These are phyloP conservation scores for Termitomyces eurrhizus DNA, from an alignment of 768 basidiomycete genomes.

Conservation along the genomic window DNA sequence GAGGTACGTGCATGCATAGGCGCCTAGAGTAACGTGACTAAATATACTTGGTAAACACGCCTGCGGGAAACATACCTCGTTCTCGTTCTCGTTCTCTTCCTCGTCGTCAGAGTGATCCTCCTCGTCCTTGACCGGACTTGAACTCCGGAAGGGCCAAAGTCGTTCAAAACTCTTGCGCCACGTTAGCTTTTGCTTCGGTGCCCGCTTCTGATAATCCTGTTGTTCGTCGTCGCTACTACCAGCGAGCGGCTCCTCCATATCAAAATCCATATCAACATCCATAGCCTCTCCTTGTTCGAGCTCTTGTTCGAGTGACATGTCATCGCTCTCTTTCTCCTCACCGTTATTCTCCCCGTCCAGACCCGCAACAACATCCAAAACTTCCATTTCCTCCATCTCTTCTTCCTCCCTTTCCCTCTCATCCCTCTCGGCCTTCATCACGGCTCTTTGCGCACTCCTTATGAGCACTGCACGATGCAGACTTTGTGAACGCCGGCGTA, in stretches of 20 bases:
- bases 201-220: constrained; percentile 16
- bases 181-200: constrained; percentile 26
- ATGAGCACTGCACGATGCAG: constrained; percentile 70
- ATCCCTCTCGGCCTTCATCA: constrained; percentile 47
- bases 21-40: background rate
- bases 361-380: constrained; percentile 35
- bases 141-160: constrained; percentile 37
- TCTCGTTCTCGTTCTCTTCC: constrained; percentile 4
- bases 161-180: constrained; percentile 43
- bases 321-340: constrained; percentile 17
- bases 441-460: constrained; percentile 62
- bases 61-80: constrained; percentile 8
- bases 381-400: constrained; percentile 47
- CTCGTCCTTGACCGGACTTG: constrained; percentile 18
- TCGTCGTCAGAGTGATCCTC: constrained; percentile 11
- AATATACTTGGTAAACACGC: background rate
- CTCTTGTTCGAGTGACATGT: constrained; percentile 21
- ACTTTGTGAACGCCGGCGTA: constrained; percentile 31
- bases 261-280: constrained; percentile 20
- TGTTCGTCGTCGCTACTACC: constrained; percentile 12
- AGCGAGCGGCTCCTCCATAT: constrained; percentile 21
- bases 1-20: background rate
- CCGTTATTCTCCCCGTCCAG: constrained; percentile 18
- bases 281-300: constrained; percentile 15
- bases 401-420: constrained; percentile 39